Evolutionary conservation across 345 rosid species (phyloP).

Genomic region (Salix koriyanagi): DNA sequence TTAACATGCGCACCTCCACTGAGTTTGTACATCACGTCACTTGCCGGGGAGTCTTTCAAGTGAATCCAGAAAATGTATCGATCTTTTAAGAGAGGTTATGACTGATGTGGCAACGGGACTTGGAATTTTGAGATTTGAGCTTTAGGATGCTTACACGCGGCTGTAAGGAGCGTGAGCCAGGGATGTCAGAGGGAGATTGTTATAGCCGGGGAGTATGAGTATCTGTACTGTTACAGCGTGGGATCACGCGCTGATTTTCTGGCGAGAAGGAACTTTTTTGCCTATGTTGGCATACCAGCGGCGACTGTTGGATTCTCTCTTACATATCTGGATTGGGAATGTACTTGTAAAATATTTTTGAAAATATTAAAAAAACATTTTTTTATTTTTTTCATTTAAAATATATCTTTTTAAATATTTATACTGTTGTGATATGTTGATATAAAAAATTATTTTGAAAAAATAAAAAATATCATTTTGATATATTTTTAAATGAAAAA

Average conservation of each 20-base stretch:
- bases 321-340: too few species aligned
- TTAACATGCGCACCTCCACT: slow-evolving; percentile 12
- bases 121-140: neutral
- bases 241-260: neutral
- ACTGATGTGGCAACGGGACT: neutral
- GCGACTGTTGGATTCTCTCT: neutral
- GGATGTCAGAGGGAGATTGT: neutral
- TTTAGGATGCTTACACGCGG: neutral
- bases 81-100: neutral
- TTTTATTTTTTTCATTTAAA: too few species aligned
- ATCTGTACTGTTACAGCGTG: neutral
- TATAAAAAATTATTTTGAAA: too few species aligned
- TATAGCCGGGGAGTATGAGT: neutral
- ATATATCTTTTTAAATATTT: too few species aligned
- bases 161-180: neutral
- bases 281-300: neutral
- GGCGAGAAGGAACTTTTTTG: neutral
- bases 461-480: too few species aligned
- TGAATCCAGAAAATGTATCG: neutral
- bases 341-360: too few species aligned
- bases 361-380: too few species aligned
- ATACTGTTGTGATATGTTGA: too few species aligned
- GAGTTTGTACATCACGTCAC: neutral
- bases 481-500: too few species aligned
- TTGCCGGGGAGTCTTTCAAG: neutral